Conservation (phyloP, 1,284 basidiomycete genomes). For the Athelia sp. region DNA sequence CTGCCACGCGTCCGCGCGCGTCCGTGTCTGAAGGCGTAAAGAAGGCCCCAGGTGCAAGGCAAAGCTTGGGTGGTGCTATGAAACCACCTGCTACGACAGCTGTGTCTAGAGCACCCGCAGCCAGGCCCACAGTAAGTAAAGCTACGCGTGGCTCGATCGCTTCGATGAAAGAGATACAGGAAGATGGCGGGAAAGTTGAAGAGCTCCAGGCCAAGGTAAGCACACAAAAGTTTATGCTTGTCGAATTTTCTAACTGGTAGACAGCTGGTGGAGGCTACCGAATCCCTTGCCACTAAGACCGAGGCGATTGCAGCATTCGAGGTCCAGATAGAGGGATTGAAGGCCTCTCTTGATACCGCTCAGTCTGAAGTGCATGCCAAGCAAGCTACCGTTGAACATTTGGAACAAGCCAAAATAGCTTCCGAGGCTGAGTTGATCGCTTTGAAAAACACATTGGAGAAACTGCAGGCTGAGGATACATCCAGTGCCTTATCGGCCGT, state of each 20-base stretch:
- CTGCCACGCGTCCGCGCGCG: conserved; percentile 44
- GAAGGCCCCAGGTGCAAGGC: conserved; percentile 35
- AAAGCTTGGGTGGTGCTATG: conserved; percentile 28
- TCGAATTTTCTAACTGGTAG: conserved; percentile 8
- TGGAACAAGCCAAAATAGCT: conserved; percentile 43
- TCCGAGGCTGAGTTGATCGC: conserved; percentile 45
- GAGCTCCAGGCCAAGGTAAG: conserved; percentile 60
- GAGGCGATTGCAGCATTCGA: conserved; percentile 46
- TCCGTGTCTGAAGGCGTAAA: conserved; percentile 50
- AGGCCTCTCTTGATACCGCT: conserved; percentile 44
- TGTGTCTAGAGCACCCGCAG: conserved; percentile 18
- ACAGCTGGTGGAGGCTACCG: conserved; percentile 55
- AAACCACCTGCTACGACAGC: conserved; percentile 20
- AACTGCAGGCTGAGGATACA: conserved; percentile 31
- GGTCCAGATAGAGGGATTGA: conserved; percentile 42
- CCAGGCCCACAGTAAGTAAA: conserved; percentile 27
- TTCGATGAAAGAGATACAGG: conserved; percentile 64
- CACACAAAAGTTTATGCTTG: not conserved
- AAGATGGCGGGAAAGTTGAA: conserved; percentile 49
- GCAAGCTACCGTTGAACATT: conserved; percentile 33
- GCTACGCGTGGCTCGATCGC: conserved; percentile 55
- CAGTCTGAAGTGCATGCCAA: conserved; percentile 45
- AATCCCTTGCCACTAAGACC: conserved; percentile 47
- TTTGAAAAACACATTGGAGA: conserved; percentile 36
- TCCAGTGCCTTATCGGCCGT: conserved; percentile 31